phyloP scores from a whole-genome alignment of 176 grass and related monocot genomes.

The Raddia guianensis region DNA sequence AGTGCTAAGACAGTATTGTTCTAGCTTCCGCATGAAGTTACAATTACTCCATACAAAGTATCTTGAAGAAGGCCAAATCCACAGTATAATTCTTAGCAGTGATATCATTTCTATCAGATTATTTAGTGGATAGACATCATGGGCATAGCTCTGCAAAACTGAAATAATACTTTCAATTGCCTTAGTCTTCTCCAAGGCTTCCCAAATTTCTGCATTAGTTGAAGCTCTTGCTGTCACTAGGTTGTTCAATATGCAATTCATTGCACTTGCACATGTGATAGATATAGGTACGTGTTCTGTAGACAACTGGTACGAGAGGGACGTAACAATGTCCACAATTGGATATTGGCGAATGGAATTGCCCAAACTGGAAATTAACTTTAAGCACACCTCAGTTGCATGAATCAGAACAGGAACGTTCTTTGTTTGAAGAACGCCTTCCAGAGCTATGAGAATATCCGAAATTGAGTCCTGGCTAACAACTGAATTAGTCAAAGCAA shows the following conservation, averaged over 20 bases:
- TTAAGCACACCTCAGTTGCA: conserved; percentile 54
- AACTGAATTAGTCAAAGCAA: not conserved
- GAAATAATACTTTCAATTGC: conserved; percentile 45
- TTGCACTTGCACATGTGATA: conserved; percentile 53
- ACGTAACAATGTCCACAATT: conserved; percentile 55
- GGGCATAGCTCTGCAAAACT: conserved; percentile 51
- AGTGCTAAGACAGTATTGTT: conserved; percentile 38
- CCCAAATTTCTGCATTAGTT: conserved; percentile 60
- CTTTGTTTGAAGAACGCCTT: conserved; percentile 56
- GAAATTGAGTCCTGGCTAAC: conserved; percentile 56
- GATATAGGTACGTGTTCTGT: conserved; percentile 33
- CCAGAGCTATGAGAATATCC: conserved; percentile 47
- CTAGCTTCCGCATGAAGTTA: conserved; percentile 60
- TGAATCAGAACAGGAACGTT: conserved; percentile 45
- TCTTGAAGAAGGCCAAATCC: conserved; percentile 81
- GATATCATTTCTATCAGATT: conserved; percentile 57
- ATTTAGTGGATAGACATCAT: conserved; percentile 39
- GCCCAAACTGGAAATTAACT: conserved; percentile 49
- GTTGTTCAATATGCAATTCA: conserved; percentile 60
- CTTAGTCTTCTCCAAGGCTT: conserved; percentile 61
- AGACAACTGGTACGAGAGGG: conserved; percentile 59
- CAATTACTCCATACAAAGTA: conserved; percentile 71
- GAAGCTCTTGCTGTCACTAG: conserved; percentile 33
- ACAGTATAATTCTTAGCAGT: conserved; percentile 63
- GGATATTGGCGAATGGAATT: conserved; percentile 56